Base-by-base conservation (phyloP, 805 yeast genomes). In the Hanseniaspora singularis region DNA sequence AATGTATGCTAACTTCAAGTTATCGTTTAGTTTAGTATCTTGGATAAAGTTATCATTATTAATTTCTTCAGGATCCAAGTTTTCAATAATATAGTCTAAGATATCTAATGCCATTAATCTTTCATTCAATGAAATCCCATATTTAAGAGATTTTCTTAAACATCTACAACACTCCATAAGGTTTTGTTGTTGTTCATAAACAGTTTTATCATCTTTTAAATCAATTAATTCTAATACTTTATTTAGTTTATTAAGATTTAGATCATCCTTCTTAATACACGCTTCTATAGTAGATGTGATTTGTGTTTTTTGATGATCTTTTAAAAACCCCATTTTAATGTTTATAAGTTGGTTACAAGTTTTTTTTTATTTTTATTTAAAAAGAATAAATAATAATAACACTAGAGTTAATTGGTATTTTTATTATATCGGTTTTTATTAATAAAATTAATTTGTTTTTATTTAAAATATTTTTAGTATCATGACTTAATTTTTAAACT, bases 81-180 rank as follows among this genome's bases (percentile, higher is more conserved):
- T 44, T 16, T 44, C 48, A 22, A 44, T 44, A 16, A 44, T 44
- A 32, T 44, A 44, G 22, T 44, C 48, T 1, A 44, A 19, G 10
- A 44, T 32, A 3, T 44, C 38, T 10, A 44, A 7, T 7, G 48
- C 48, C 28, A 44, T n/a, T 4, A 37, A 14, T 37, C 48, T 44
- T 33, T 44, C 48, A 28, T 30, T 31, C 2, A 44, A n/a, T 7
- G 26, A 15, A 10, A 37, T 57, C n/a, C 96, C 97, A 58, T 89
- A 82, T 64, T 94, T 92, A 58, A 92, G 65, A 56, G 79, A 77
- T 68, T 92, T 92, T 42, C 98, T 72, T 19, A 92, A 65, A 1
- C 95, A 94, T 36, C 97, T 70, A 0, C 96, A 96, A 1, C 94
- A 89, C 60, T 92, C 99, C 27, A 28, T 69, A 62, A 41, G 79